These are phyloP conservation scores for Chloranthus sessilifolius DNA, from an alignment of 164 flowering plant species.

Conservation along the genomic window DNA sequence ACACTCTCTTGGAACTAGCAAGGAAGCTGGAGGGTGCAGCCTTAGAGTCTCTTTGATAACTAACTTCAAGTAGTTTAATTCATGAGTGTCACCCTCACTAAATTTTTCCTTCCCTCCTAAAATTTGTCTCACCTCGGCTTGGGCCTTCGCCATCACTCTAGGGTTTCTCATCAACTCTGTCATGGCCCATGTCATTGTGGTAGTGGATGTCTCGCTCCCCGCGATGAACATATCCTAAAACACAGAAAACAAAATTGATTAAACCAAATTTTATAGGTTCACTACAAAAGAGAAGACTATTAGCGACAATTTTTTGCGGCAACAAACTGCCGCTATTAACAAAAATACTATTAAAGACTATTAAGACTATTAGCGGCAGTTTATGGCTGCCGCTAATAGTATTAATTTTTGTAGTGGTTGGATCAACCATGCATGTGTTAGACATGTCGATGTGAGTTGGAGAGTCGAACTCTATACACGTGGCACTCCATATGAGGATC, in stretches of 20 bases:
- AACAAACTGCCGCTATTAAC: too few species aligned
- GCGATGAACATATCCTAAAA: constrained; percentile 5
- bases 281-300: too few species aligned
- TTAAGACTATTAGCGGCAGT: too few species aligned
- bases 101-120: constrained; percentile 1
- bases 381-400: too few species aligned
- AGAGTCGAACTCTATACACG: too few species aligned
- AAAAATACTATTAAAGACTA: too few species aligned
- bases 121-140: constrained; percentile 1
- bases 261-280: too few species aligned
- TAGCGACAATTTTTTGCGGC: too few species aligned
- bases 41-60: constrained; percentile 27
- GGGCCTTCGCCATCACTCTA: constrained; percentile 1
- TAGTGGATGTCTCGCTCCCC: constrained; percentile 2
- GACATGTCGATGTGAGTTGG: too few species aligned
- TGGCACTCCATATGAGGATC: too few species aligned
- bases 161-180: constrained; percentile 6
- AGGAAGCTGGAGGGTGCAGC: constrained; percentile 33
- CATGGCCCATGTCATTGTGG: constrained; percentile 2
- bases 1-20: constrained; percentile 30
- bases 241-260: not conserved
- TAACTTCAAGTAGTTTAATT: constrained; percentile 2
- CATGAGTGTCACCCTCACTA: not conserved
- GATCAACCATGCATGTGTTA: too few species aligned
- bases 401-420: too few species aligned